Conservation (phyloP, 768 basidiomycete genomes). For the Amanita muscaria region DNA sequence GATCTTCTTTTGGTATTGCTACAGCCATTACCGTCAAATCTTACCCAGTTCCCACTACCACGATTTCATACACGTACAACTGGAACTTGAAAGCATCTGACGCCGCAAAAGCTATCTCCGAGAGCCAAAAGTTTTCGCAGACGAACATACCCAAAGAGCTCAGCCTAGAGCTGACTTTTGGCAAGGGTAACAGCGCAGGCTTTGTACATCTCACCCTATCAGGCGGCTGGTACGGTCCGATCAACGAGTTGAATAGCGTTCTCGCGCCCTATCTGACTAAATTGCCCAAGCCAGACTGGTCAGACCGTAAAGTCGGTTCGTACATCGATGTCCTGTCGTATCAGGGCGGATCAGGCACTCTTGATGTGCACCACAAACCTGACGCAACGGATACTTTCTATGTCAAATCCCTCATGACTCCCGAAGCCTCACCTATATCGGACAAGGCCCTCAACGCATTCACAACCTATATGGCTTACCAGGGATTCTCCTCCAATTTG, state of each 20-base stretch:
- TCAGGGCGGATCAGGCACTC: conserved; percentile 19
- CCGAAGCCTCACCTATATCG: conserved; percentile 21
- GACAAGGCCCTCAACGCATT: conserved; percentile 23
- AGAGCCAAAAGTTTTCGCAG: conserved; percentile 28
- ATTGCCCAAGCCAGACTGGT: not conserved
- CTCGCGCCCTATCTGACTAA: conserved; percentile 14
- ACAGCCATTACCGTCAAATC: conserved; percentile 29
- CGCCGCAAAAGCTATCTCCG: conserved; percentile 24
- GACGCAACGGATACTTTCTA: conserved; percentile 34
- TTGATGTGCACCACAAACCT: conserved; percentile 16
- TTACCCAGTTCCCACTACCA: conserved; percentile 25
- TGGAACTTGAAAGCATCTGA: conserved; percentile 27
- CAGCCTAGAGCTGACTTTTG: conserved; percentile 25
- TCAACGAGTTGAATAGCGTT: conserved; percentile 7
- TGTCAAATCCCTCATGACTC: conserved; percentile 35
- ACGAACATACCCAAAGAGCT: conserved; percentile 26
- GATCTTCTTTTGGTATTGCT: conserved; percentile 31
- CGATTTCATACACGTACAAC: conserved; percentile 26
- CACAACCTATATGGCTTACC: conserved; percentile 25
- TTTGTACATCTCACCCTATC: conserved; percentile 12
- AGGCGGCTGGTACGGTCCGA: conserved; percentile 14
- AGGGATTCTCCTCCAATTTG: conserved; percentile 23
- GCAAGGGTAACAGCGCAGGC: conserved; percentile 19
- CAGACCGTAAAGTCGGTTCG: conserved; percentile 12
- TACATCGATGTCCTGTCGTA: conserved; percentile 26